Evolutionary conservation across 768 basidiomycete genomes (phyloP).

Genomic region (Rhodotorula paludigena): DNA sequence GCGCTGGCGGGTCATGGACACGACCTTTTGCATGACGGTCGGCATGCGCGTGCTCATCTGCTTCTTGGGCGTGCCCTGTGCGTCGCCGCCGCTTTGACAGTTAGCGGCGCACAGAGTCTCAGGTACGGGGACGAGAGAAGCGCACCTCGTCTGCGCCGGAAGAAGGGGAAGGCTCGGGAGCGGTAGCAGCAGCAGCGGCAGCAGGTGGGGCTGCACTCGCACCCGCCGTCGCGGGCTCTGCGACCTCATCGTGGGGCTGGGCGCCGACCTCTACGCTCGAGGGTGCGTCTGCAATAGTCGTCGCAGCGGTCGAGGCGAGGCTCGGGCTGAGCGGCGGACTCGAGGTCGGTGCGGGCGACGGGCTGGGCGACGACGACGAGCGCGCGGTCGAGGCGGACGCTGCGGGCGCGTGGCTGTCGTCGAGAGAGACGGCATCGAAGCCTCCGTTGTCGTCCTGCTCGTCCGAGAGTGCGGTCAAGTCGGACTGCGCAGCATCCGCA

Average conservation of each 20-base stretch:
- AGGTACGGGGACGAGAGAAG: too few relatives aligned
- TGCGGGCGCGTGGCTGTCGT: neutral
- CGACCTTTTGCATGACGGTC: slow-evolving; percentile 68
- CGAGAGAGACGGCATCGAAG: slow-evolving; percentile 26
- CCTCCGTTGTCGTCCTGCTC: neutral
- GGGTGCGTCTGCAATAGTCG: neutral
- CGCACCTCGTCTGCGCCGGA: too few relatives aligned
- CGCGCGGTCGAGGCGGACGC: neutral
- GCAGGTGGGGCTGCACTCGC: neutral
- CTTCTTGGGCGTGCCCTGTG: slow-evolving; percentile 6
- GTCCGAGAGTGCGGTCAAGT: too few relatives aligned
- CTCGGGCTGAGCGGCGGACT: neutral
- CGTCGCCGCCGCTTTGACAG: neutral
- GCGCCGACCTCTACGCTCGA: neutral
- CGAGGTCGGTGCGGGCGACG: neutral
- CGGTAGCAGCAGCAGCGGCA: neutral
- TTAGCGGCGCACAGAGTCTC: too few relatives aligned
- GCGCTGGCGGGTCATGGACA: slow-evolving; percentile 75
- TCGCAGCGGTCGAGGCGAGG: neutral
- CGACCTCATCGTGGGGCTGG: neutral
- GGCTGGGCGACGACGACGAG: neutral
- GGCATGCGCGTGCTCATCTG: slow-evolving; percentile 47
- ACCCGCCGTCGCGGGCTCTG: neutral
- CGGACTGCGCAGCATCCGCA: too few relatives aligned
- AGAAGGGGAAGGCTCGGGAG: slow-evolving; percentile 8